A percentile compares a stretch with the other conserved stretches of the same genome.
Conservation (phyloP, 495 filamentous ascomycete genomes). For the Parachaetomium inaequale region DNA sequence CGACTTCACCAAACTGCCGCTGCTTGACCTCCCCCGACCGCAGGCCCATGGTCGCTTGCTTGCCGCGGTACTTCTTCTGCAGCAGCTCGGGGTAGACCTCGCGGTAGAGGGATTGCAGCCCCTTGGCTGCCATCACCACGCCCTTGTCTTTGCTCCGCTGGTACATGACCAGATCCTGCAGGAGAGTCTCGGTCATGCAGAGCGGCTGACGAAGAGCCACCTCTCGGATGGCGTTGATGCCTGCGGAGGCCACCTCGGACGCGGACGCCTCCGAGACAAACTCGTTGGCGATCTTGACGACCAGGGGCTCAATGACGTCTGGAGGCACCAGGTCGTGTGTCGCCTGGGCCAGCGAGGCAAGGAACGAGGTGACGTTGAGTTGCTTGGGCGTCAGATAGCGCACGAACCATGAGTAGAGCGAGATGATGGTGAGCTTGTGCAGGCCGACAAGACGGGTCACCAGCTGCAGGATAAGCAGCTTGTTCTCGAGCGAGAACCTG, state of each 20-base stretch:
- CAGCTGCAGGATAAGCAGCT: slow-evolving; percentile 80
- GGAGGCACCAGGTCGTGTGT: slow-evolving; percentile 90
- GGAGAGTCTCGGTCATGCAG: slow-evolving; percentile 88
- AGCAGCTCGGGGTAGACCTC: slow-evolving; percentile 88
- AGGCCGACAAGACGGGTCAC: slow-evolving; percentile 87
- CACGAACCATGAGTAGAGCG: slow-evolving; percentile 75
- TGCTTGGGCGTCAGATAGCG: slow-evolving; percentile 88
- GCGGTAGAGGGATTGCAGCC: slow-evolving; percentile 82
- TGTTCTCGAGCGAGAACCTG: slow-evolving; percentile 86
- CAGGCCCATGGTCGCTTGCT: slow-evolving; percentile 83
- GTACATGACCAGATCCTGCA: slow-evolving; percentile 97
- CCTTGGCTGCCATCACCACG: slow-evolving; percentile 94
- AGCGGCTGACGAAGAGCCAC: slow-evolving; percentile 88
- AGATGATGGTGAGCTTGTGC: slow-evolving; percentile 68
- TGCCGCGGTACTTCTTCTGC: slow-evolving; percentile 84
- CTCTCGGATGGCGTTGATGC: slow-evolving; percentile 91
- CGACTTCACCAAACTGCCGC: slow-evolving; percentile 75
- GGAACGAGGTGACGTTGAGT: slow-evolving; percentile 87
- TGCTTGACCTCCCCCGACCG: slow-evolving; percentile 64
- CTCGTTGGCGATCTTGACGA: slow-evolving; percentile 96
- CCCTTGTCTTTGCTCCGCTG: slow-evolving; percentile 97
- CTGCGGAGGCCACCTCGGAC: slow-evolving; percentile 84
- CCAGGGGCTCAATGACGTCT: slow-evolving; percentile 83
- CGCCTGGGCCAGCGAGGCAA: slow-evolving; percentile 87
- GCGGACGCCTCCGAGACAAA: slow-evolving; percentile 96